A percentile compares a stretch with the other conserved stretches of the same genome.
Conservation (phyloP, 1,139 yeast species). For the Kodamaea arcana region DNA sequence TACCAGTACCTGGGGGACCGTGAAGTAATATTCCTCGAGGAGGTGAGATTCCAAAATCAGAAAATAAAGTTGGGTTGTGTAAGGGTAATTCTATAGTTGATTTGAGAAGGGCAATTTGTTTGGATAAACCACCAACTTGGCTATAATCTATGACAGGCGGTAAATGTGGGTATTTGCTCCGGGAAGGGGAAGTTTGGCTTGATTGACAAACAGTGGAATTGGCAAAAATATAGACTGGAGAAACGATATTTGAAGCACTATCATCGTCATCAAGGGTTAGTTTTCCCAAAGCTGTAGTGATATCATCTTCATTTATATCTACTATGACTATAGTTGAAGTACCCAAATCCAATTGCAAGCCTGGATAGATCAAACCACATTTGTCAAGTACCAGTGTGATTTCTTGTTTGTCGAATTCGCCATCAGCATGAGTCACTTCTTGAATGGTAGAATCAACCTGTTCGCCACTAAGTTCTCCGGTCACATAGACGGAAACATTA, state of each 20-base stretch:
- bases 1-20: slow-evolving; percentile 98
- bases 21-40: slow-evolving; percentile 87
- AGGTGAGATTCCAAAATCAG: slow-evolving; percentile 82
- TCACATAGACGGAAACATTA: slow-evolving; percentile 14
- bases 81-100: slow-evolving; percentile 79
- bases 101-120: slow-evolving; percentile 58
- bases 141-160: slow-evolving; percentile 43
- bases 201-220: slow-evolving; percentile 22
- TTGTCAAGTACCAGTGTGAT: slow-evolving; percentile 31
- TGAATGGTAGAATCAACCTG: slow-evolving; percentile 2
- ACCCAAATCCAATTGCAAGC: slow-evolving; percentile 26
- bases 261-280: slow-evolving; percentile 5
- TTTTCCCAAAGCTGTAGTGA: slow-evolving; percentile 19
- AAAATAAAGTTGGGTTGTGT: slow-evolving; percentile 69
- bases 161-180: slow-evolving; percentile 33
- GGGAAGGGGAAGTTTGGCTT: slow-evolving; percentile 13
- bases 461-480: slow-evolving; percentile 5
- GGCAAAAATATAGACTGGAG: slow-evolving; percentile 46
- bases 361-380: slow-evolving; percentile 56
- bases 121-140: slow-evolving; percentile 72
- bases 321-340: slow-evolving; percentile 12
- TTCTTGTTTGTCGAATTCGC: slow-evolving; percentile 21
- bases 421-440: too few species aligned
- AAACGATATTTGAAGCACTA: slow-evolving; percentile 24
- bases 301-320: slow-evolving; percentile 19